phyloP scores from a whole-genome alignment of 2,329 filamentous ascomycete species.

The Penicillium hordei region DNA sequence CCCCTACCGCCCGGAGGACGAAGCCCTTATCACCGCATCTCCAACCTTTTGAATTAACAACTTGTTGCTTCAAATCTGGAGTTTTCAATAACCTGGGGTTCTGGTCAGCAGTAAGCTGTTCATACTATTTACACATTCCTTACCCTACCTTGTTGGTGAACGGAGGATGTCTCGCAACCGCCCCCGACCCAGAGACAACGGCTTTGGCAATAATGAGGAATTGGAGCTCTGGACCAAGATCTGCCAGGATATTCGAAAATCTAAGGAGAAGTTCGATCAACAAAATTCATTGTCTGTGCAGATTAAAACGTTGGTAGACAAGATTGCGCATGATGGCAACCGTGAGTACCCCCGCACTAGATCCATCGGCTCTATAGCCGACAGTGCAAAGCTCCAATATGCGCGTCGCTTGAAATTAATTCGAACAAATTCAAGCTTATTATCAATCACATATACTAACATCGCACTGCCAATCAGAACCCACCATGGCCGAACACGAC shows the following conservation, averaged over 20 bases:
- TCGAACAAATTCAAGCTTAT: background rate
- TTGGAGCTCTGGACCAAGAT: conserved; percentile 49
- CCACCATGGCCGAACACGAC: conserved; percentile 42
- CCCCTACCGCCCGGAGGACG: conserved; percentile 9
- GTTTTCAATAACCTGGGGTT: background rate
- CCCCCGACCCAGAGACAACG: conserved; percentile 44
- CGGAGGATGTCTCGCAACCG: conserved; percentile 44
- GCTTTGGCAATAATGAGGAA: conserved; percentile 46
- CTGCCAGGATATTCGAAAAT: conserved; percentile 43
- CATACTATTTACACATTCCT: background rate
- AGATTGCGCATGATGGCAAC: conserved; percentile 43
- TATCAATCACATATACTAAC: conserved; percentile 14
- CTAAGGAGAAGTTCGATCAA: conserved; percentile 47
- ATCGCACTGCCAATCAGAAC: conserved; percentile 26
- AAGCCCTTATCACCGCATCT: conserved; percentile 9
- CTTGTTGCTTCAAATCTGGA: background rate
- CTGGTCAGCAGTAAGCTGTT: background rate
- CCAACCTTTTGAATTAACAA: conserved; percentile 5
- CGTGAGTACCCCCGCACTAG: conserved; percentile 36
- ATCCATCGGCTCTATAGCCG: conserved; percentile 4
- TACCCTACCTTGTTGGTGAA: background rate
- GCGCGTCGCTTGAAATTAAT: background rate
- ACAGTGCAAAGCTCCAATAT: background rate
- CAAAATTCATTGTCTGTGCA: conserved; percentile 42
- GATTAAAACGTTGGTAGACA: conserved; percentile 45